Evolutionary conservation across 257 asterid genomes (phyloP).

Genomic region (Solanum chiquidenum): DNA sequence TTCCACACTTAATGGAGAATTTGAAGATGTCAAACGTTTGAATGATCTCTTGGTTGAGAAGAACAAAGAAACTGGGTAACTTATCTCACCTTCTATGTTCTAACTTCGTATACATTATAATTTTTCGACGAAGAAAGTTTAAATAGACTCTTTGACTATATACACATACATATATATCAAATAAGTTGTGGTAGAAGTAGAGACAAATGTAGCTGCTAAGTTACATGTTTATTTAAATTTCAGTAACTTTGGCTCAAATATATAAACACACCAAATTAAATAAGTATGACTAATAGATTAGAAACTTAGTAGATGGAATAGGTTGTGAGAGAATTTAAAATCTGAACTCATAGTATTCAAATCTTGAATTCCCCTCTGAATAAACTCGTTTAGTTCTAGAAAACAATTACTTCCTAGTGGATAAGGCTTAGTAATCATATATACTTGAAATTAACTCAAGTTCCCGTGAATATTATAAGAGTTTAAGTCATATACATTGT

Average conservation of each 20-base stretch:
- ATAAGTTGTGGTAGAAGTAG: not conserved
- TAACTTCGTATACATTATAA: not conserved
- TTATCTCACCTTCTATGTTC: not conserved
- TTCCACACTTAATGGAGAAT: conserved; percentile 22
- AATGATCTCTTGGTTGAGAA: conserved; percentile 16
- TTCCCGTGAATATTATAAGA: not conserved
- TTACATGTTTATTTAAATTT: not conserved
- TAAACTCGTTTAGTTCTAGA: not conserved
- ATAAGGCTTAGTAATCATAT: not conserved
- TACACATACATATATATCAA: not conserved
- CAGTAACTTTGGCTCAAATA: not conserved
- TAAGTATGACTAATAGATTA: not conserved
- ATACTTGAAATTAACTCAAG: not conserved
- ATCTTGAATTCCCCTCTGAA: not conserved
- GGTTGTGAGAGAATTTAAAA: not conserved
- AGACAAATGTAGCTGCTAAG: not conserved
- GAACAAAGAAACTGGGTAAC: conserved; percentile 13
- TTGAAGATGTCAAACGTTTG: conserved; percentile 17
- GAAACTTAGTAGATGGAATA: not conserved
- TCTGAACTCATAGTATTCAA: not conserved
- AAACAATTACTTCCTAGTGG: not conserved
- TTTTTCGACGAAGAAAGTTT: not conserved
- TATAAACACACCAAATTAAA: not conserved
- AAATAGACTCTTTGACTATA: not conserved
- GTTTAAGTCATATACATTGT: not conserved